Conservation (phyloP, 2,329 filamentous ascomycete genomes). For the Aspergillus floridensis region DNA sequence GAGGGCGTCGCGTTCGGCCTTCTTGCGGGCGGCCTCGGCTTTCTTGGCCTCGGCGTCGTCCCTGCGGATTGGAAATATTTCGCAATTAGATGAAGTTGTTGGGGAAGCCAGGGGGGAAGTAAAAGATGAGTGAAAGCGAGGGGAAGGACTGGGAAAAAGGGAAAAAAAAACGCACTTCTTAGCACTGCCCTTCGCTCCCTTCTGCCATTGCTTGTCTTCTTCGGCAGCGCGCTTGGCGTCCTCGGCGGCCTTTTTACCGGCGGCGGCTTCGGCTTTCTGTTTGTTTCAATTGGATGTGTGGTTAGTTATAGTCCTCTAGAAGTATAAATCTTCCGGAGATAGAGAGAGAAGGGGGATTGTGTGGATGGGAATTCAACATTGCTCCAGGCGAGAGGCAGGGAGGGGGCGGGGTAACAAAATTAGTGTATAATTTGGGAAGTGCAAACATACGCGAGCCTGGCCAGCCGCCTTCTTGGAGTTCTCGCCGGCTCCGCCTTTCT, state of each 20-base stretch:
- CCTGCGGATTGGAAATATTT: slow-evolving; percentile 46
- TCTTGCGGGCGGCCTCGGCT: slow-evolving; percentile 78
- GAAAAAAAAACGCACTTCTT: slow-evolving; percentile 74
- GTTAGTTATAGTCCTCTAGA: neutral
- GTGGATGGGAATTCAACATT: slow-evolving; percentile 25
- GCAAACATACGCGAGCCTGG: slow-evolving; percentile 59
- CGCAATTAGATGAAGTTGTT: too few species aligned
- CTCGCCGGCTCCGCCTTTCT: slow-evolving; percentile 58
- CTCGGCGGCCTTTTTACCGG: slow-evolving; percentile 71
- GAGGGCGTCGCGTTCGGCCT: slow-evolving; percentile 84
- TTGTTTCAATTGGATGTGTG: neutral
- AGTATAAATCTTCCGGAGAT: too few species aligned
- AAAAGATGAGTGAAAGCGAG: neutral
- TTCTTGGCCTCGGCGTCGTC: slow-evolving; percentile 82
- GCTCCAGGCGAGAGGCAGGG: neutral
- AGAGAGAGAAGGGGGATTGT: too few species aligned
- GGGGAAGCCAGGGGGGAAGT: too few species aligned
- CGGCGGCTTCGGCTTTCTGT: slow-evolving; percentile 85
- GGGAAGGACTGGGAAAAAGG: neutral
- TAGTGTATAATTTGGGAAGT: too few species aligned
- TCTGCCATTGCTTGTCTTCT: slow-evolving; percentile 76
- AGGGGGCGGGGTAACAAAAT: neutral
- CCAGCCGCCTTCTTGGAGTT: slow-evolving; percentile 87
- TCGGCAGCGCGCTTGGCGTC: slow-evolving; percentile 63
- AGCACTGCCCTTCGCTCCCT: slow-evolving; percentile 76